Evolutionary conservation across 1,139 yeast genomes (phyloP).

Genomic region (Lodderomyces elongisporus): DNA sequence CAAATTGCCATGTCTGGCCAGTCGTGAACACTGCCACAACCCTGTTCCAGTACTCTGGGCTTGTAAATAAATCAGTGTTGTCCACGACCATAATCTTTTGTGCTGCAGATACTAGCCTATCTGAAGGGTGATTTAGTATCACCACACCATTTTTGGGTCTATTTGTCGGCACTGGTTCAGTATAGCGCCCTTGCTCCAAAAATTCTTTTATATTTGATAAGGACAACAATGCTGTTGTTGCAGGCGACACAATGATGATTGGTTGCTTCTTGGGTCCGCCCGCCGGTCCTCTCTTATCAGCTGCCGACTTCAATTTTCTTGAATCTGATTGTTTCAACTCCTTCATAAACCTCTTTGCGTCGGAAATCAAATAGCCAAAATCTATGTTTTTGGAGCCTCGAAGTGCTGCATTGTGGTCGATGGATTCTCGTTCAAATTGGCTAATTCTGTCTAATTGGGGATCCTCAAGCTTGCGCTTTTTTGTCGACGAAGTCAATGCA

Average conservation of each 20-base stretch:
- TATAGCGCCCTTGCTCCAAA: constrained; percentile 69
- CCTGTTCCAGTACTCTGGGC: constrained; percentile 96
- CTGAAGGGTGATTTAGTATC: constrained; percentile 52
- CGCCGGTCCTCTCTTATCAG: constrained; percentile 7
- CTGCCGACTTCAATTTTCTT: constrained; percentile 14
- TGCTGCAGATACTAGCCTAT: constrained; percentile 49
- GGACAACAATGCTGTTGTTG: constrained; percentile 84
- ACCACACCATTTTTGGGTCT: constrained; percentile 42
- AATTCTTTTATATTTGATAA: constrained; percentile 79
- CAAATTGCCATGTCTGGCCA: constrained; percentile 96
- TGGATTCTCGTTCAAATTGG: constrained; percentile 58
- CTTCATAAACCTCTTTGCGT: constrained; percentile 59
- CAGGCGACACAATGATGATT: constrained; percentile 88
- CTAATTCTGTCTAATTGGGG: constrained; percentile 53
- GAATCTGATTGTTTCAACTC: constrained; percentile 40
- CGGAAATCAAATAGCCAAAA: constrained; percentile 68
- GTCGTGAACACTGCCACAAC: constrained; percentile 95
- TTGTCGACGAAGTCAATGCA: constrained; percentile 4
- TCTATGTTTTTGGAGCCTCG: constrained; percentile 75
- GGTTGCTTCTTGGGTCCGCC: constrained; percentile 56
- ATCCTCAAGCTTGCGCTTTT: constrained; percentile 39
- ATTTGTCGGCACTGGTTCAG: constrained; percentile 48
- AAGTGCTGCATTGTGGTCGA: constrained; percentile 75
- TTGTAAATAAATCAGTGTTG: constrained; percentile 80
- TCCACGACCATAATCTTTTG: constrained; percentile 75